Evolutionary conservation across 805 yeast species (phyloP), one percentile per base, ranked within the genome.

Genomic region (Candida piceae): DNA sequence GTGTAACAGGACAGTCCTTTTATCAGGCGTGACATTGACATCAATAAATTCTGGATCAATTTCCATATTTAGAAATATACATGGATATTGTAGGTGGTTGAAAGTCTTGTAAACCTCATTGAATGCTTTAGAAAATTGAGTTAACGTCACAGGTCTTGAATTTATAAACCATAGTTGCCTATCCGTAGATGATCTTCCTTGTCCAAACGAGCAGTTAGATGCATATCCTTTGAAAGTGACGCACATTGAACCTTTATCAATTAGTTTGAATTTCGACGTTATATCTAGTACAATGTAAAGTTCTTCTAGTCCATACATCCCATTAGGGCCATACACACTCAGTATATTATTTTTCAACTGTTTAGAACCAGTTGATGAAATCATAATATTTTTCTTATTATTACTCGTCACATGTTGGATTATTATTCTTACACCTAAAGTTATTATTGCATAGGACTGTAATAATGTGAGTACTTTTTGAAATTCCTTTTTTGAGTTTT

Each of bases 1-100:
- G 40, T 80, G 87, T 2, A 88, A 53, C 49, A 84, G 53, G 2
- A 89, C 68, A 2, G 78, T 74, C 35, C 90, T 67, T 55, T 93
- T 93, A 56, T 93, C 97, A 0, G 98, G 97, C 0, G 96, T 80
- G 1, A 93, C 84, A 58, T 93, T 93, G 15, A 93, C 69, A 60
- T 93, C 98, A n/a, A 81, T 42, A 26, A 66, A 63, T 18, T 53
- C 49, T 0, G 83, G 67, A 28, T 72, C 69, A 5, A 86, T 53
- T 11, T 52, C 50, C 16, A 93, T 46, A 56, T 93, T 69, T 3
- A 86, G 48, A 2, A 87, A 66, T 33, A 84, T 66, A 9, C 77
- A 74, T 0, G 97, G 97, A 35, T 55, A 70, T 51, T 88, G 96
- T 4, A 78, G 65, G 48, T 76, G 71, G 46, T 88, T 89, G 57